These are phyloP conservation scores for Trichoderma afroharzianum DNA, from an alignment of 2,329 filamentous ascomycete genomes.

Conservation along the genomic window DNA sequence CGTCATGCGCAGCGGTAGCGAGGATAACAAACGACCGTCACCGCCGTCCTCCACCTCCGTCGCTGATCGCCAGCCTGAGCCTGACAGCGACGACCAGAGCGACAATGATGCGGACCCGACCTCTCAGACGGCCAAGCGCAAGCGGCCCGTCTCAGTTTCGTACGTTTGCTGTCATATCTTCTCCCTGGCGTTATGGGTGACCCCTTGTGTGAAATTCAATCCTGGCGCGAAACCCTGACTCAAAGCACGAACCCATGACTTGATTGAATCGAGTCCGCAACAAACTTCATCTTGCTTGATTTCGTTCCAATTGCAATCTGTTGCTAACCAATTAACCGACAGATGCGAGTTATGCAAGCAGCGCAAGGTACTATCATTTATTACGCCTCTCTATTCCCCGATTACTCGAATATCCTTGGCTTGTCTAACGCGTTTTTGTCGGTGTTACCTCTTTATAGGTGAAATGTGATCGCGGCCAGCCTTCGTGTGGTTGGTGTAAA, in stretches of 20 bases:
- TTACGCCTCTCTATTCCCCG: background rate
- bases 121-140: slow-evolving; percentile 48
- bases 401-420: background rate
- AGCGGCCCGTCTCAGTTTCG: slow-evolving; percentile 59
- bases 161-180: slow-evolving; percentile 29
- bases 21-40: slow-evolving; percentile 22
- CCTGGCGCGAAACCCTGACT: background rate
- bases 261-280: background rate
- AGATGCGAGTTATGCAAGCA: slow-evolving; percentile 78
- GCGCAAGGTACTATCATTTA: slow-evolving; percentile 60
- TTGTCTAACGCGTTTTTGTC: slow-evolving; percentile 18
- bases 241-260: background rate
- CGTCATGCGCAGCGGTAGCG: slow-evolving; percentile 24
- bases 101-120: slow-evolving; percentile 39
- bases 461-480: slow-evolving; percentile 73
- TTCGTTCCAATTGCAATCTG: background rate
- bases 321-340: slow-evolving; percentile 23
- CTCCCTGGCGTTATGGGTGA: background rate
- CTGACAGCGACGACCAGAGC: slow-evolving; percentile 50
- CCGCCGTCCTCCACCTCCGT: slow-evolving; percentile 26
- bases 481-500: slow-evolving; percentile 65
- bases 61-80: slow-evolving; percentile 34
- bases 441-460: slow-evolving; percentile 39
- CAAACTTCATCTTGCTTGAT: background rate
- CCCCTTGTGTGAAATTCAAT: background rate